phyloP scores from a whole-genome alignment of 2,329 filamentous ascomycete genomes.

The Neospermospora avenae region DNA sequence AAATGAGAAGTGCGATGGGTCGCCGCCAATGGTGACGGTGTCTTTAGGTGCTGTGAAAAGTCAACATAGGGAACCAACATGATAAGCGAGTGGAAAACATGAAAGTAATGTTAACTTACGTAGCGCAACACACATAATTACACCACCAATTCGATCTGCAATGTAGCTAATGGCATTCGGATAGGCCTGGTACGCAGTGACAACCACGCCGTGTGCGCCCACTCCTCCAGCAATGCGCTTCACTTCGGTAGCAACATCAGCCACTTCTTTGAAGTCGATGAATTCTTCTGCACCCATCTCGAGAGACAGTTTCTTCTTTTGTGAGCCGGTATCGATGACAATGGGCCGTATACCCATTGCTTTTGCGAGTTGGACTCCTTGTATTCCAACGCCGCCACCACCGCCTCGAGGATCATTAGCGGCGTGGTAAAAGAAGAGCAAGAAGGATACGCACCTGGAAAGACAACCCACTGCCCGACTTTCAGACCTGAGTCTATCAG shows the following conservation, averaged over 20 bases:
- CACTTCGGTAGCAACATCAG: conserved; percentile 21
- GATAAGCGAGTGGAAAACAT: neutral
- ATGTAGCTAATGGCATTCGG: conserved; percentile 15
- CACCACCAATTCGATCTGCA: conserved; percentile 16
- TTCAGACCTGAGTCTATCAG: conserved; percentile 44
- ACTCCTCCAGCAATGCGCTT: conserved; percentile 21
- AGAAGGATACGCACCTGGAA: conserved; percentile 11
- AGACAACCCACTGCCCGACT: conserved; percentile 22
- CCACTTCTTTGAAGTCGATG: conserved; percentile 26
- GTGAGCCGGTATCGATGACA: conserved; percentile 26
- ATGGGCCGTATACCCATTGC: conserved; percentile 28
- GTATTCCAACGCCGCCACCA: conserved; percentile 31
- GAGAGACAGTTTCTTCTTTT: conserved; percentile 25
- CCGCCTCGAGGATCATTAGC: conserved; percentile 9
- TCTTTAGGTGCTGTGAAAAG: conserved; percentile 11
- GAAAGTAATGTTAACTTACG: conserved; percentile 7
- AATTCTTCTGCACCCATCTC: conserved; percentile 29
- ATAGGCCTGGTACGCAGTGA: conserved; percentile 36
- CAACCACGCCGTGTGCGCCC: conserved; percentile 57
- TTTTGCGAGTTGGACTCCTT: conserved; percentile 30
- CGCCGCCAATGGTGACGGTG: conserved; percentile 10
- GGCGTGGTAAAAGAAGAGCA: neutral
- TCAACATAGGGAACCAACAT: neutral
- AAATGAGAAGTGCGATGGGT: conserved; percentile 18
- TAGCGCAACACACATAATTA: conserved; percentile 20